A percentile compares a stretch with the other conserved stretches of the same genome.
phyloP scores from a whole-genome alignment of 2,329 filamentous ascomycete species.

The Fusarium keratoplasticum region DNA sequence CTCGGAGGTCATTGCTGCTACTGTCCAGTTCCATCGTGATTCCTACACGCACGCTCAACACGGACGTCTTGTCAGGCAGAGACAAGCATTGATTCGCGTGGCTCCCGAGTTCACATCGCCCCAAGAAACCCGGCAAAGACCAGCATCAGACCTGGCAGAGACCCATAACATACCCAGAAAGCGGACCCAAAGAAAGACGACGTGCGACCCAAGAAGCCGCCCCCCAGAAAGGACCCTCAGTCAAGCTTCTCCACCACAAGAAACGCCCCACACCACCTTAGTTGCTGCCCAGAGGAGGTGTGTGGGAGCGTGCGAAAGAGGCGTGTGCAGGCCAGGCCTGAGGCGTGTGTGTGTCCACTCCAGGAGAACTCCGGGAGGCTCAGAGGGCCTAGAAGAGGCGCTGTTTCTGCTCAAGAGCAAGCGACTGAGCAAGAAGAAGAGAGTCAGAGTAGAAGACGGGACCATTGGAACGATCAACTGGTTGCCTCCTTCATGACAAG shows the following conservation, averaged over 20 bases:
- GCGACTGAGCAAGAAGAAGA: constrained; percentile 18
- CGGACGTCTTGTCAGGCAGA: constrained; percentile 17
- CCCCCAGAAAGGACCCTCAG: constrained; percentile 37
- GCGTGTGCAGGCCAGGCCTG: constrained; percentile 22
- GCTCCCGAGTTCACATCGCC: constrained; percentile 22
- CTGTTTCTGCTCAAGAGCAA: constrained; percentile 30
- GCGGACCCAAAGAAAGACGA: constrained; percentile 37
- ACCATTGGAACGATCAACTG: constrained; percentile 7
- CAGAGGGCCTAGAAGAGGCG: constrained; percentile 44
- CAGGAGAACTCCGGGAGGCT: constrained; percentile 45
- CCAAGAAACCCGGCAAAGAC: constrained; percentile 23
- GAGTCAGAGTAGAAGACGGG: constrained; percentile 20
- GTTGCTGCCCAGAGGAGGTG: constrained; percentile 31
- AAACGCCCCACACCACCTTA: constrained; percentile 32
- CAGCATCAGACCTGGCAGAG: constrained; percentile 18
- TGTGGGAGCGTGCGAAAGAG: constrained; percentile 34
- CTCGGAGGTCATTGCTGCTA: constrained; percentile 8
- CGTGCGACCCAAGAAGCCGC: constrained; percentile 30
- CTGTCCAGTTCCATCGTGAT: constrained; percentile 29
- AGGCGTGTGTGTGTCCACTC: constrained; percentile 33
- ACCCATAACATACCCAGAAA: constrained; percentile 35
- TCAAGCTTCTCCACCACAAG: constrained; percentile 31
- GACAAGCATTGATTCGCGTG: constrained; percentile 32
- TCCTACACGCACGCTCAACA: constrained; percentile 21
- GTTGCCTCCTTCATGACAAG: constrained; percentile 5